Conservation (phyloP, 179 eudicot species). For the Gypsophila paniculata region DNA sequence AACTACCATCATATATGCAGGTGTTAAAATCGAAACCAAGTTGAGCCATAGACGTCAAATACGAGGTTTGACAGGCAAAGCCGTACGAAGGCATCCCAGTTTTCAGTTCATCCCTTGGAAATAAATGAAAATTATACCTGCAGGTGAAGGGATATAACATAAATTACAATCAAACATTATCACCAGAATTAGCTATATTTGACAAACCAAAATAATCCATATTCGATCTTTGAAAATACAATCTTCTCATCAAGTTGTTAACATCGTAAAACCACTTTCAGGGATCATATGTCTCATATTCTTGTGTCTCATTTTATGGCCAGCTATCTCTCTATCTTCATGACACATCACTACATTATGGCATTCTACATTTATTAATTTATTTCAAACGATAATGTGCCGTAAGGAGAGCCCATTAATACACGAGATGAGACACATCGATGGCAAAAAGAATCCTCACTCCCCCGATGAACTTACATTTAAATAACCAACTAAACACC, state of each 20-base stretch:
- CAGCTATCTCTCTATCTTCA: too few species aligned
- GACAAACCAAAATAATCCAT: background rate
- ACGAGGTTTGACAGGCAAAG: constrained; percentile 87
- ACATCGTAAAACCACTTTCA: background rate
- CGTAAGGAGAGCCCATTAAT: too few species aligned
- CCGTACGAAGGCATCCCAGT: constrained; percentile 80
- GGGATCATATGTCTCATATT: too few species aligned
- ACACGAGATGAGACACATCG: too few species aligned
- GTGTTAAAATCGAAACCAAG: constrained; percentile 92
- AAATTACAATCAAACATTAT: constrained; percentile 2
- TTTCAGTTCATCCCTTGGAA: constrained; percentile 85
- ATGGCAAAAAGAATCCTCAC: too few species aligned
- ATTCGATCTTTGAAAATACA: background rate
- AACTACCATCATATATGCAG: constrained; percentile 80
- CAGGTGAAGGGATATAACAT: constrained; percentile 20
- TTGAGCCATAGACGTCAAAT: constrained; percentile 81
- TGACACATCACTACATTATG: too few species aligned
- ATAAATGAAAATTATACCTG: constrained; percentile 93
- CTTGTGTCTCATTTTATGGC: too few species aligned
- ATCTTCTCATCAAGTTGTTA: background rate
- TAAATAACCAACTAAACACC: background rate
- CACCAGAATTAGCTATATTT: background rate
- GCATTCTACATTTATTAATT: too few species aligned
- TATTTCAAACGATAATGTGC: too few species aligned
- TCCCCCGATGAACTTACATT: background rate